Conservation (phyloP, 129 eudicot species). For the Tagetes erecta region DNA sequence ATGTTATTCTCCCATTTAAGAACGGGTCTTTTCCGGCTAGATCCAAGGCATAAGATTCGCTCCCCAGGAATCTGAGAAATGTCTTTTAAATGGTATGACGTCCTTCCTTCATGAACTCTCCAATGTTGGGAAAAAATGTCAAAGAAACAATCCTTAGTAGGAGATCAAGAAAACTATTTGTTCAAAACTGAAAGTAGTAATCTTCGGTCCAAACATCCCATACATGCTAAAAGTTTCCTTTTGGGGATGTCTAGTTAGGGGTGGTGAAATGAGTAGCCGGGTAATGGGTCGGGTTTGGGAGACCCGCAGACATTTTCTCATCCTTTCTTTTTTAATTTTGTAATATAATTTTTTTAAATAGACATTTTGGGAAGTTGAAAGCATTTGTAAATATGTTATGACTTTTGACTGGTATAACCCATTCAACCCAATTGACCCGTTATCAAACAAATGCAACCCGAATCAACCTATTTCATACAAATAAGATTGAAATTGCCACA, state of each 20-base stretch:
- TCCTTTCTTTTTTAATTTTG: background rate
- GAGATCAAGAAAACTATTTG: constrained; percentile 17
- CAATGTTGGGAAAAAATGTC: background rate
- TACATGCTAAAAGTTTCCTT: constrained; percentile 2
- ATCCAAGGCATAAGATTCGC: constrained; percentile 71
- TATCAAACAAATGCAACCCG: constrained; percentile 14
- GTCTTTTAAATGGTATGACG: constrained; percentile 50
- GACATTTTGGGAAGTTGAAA: background rate
- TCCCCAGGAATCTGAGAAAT: constrained; percentile 45
- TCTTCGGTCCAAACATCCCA: background rate
- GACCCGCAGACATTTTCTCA: constrained; percentile 3
- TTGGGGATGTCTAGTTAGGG: background rate
- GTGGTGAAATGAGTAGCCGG: constrained; percentile 1
- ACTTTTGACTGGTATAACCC: background rate
- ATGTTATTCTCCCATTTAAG: constrained; percentile 88
- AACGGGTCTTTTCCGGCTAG: constrained; percentile 86
- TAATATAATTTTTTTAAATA: too few species aligned
- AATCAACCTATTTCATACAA: constrained; percentile 1
- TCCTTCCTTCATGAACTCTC: constrained; percentile 92
- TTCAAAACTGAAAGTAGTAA: constrained; percentile 1
- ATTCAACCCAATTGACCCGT: constrained; percentile 5
- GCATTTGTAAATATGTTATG: background rate
- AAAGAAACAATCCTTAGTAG: constrained; percentile 7
- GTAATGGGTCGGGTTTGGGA: background rate
- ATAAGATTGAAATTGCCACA: constrained; percentile 1